These are phyloP conservation scores for Cryptococcus depauperatus DNA, from an alignment of 1,284 basidiomycete genomes.

Conservation along the genomic window DNA sequence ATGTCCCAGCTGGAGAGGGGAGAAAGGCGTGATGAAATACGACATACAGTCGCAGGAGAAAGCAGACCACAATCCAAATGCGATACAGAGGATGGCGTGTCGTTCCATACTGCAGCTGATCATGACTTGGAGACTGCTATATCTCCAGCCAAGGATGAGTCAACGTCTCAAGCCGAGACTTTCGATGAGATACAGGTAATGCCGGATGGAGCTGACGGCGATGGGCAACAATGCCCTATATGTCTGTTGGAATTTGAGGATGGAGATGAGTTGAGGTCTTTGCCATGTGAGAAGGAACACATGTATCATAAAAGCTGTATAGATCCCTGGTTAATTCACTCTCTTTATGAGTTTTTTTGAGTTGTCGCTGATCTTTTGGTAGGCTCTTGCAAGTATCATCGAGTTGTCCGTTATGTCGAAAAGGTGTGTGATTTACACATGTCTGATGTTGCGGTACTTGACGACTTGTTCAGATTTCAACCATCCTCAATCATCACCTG, in stretches of 20 bases:
- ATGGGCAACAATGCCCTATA: conserved; percentile 84
- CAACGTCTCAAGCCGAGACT: not conserved
- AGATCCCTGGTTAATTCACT: conserved; percentile 42
- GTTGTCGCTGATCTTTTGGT: not conserved
- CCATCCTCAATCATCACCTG: conserved; percentile 16
- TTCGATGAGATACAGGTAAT: conserved; percentile 2
- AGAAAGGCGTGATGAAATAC: not conserved
- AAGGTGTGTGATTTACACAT: conserved; percentile 52
- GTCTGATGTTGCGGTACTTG: not conserved
- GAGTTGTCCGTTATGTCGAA: conserved; percentile 81
- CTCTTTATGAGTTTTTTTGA: not conserved
- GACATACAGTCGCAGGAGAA: not conserved
- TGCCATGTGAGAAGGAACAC: conserved; percentile 83
- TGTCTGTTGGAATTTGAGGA: conserved; percentile 88
- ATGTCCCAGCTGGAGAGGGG: not conserved
- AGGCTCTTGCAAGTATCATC: conserved; percentile 80
- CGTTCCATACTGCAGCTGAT: not conserved
- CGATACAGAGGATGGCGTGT: not conserved
- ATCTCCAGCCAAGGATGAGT: not conserved
- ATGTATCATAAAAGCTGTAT: conserved; percentile 63
- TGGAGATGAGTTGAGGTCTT: conserved; percentile 76
- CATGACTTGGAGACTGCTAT: conserved; percentile 4
- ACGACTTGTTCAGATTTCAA: conserved; percentile 35
- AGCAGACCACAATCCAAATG: not conserved
- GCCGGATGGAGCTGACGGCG: conserved; percentile 34